phyloP scores from a whole-genome alignment of 768 basidiomycete genomes.

The Rhodotorula kratochvilovae region DNA sequence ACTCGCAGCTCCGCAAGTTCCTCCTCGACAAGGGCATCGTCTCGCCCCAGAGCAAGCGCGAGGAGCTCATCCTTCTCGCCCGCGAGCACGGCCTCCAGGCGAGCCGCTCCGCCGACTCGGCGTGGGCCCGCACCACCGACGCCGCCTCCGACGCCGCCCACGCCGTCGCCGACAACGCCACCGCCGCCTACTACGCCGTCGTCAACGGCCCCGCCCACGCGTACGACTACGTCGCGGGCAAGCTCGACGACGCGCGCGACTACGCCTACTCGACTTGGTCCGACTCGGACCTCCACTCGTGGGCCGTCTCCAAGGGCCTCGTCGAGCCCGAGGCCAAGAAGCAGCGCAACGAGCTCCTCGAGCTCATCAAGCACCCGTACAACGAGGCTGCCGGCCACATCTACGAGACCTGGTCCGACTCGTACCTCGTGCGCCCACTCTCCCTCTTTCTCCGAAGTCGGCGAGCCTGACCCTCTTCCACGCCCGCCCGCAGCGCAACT shows the following conservation, averaged over 20 bases:
- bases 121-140: slow-evolving; percentile 42
- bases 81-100: slow-evolving; percentile 55
- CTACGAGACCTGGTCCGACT: slow-evolving; percentile 83
- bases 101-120: slow-evolving; percentile 44
- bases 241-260: slow-evolving; percentile 61
- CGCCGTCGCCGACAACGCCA: slow-evolving; percentile 22
- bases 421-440: slow-evolving; percentile 62
- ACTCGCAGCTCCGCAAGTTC: slow-evolving; percentile 72
- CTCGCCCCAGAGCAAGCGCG: slow-evolving; percentile 69
- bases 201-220: slow-evolving; percentile 34
- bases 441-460: neutral
- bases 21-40: slow-evolving; percentile 83
- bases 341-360: slow-evolving; percentile 61
- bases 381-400: slow-evolving; percentile 59
- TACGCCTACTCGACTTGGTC: slow-evolving; percentile 82
- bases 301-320: slow-evolving; percentile 70
- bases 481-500: slow-evolving; percentile 59
- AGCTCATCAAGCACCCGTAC: slow-evolving; percentile 66
- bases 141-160: slow-evolving; percentile 44
- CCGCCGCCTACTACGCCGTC: slow-evolving; percentile 39
- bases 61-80: slow-evolving; percentile 72
- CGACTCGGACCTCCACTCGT: slow-evolving; percentile 56
- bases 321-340: slow-evolving; percentile 61
- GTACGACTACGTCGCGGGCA: slow-evolving; percentile 35
- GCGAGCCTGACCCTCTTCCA: neutral